A percentile compares a stretch with the other conserved stretches of the same genome.
phyloP scores from a whole-genome alignment of 164 flowering plant genomes.

The Amborella trichopoda region DNA sequence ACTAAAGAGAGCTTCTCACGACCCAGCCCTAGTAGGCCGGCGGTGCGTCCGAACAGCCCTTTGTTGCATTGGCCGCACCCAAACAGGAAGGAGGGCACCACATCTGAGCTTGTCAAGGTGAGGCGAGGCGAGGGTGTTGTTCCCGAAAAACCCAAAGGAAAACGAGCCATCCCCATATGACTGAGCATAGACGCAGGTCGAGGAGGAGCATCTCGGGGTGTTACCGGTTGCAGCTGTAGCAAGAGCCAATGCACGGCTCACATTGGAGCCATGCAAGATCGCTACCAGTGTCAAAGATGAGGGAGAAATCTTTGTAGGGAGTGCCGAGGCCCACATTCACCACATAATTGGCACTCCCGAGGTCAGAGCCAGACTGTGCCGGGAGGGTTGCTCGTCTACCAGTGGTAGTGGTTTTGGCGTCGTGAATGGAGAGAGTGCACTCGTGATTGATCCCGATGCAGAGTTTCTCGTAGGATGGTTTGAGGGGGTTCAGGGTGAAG shows the following conservation, averaged over 20 bases:
- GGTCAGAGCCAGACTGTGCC: slow-evolving; percentile 21
- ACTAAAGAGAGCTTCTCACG: slow-evolving; percentile 28
- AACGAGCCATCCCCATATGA: background rate
- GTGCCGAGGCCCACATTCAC: slow-evolving; percentile 60
- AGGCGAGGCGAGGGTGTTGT: background rate
- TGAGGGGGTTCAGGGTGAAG: too few relatives aligned
- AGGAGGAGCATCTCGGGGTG: slow-evolving; percentile 40
- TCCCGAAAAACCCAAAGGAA: background rate
- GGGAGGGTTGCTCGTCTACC: slow-evolving; percentile 37
- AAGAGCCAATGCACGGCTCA: background rate
- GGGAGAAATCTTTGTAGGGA: slow-evolving; percentile 28
- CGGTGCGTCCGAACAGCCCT: slow-evolving; percentile 34
- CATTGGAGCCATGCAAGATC: slow-evolving; percentile 69
- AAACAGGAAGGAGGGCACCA: background rate
- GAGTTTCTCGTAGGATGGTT: too few relatives aligned
- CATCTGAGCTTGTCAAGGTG: background rate
- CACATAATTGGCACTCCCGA: slow-evolving; percentile 47
- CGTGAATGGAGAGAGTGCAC: too few relatives aligned
- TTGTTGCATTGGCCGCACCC: slow-evolving; percentile 42
- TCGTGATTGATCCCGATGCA: too few relatives aligned
- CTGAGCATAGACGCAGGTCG: slow-evolving; percentile 9
- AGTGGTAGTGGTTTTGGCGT: too few relatives aligned
- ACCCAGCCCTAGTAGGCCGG: slow-evolving; percentile 41
- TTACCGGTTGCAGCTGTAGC: too few relatives aligned
- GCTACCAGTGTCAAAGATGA: slow-evolving; percentile 59